These are phyloP conservation scores for Aspergillus oerlinghausenensis DNA, from an alignment of 2,329 filamentous ascomycete genomes.

Conservation along the genomic window DNA sequence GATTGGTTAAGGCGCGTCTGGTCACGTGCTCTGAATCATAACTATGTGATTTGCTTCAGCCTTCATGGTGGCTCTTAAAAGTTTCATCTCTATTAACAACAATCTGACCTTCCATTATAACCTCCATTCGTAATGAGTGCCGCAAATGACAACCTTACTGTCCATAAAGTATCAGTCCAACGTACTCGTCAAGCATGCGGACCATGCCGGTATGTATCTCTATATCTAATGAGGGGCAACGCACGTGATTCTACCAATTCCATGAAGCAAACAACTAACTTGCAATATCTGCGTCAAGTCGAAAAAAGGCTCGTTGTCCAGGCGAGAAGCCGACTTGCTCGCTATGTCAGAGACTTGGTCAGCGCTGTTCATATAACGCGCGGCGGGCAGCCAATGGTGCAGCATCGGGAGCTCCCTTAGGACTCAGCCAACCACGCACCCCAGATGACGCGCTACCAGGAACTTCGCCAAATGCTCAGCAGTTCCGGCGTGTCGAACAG, in stretches of 20 bases:
- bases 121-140: no score
- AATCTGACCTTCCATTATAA: no score
- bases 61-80: no score
- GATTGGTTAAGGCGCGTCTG: no score
- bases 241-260: no score
- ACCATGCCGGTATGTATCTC: slow-evolving; percentile 20
- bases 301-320: slow-evolving; percentile 25
- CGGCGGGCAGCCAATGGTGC: slow-evolving; percentile 4
- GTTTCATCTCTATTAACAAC: no score
- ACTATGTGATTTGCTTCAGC: no score
- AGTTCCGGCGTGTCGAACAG: slow-evolving; percentile 19
- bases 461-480: slow-evolving; percentile 7
- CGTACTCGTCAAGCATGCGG: slow-evolving; percentile 23
- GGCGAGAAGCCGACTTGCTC: slow-evolving; percentile 25
- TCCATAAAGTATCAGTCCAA: slow-evolving; percentile 24
- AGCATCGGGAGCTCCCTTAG: background rate
- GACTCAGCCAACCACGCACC: background rate
- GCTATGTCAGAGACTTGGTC: slow-evolving; percentile 19
- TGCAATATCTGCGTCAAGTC: slow-evolving; percentile 5
- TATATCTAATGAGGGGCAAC: background rate
- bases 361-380: slow-evolving; percentile 17
- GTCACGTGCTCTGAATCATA: no score
- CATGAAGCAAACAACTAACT: background rate
- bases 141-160: slow-evolving; percentile 15
- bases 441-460: background rate